A percentile compares a stretch with the other conserved stretches of the same genome.
These are phyloP conservation scores for Neodidymelliopsis sp. DNA, from an alignment of 2,329 filamentous ascomycete genomes.

Conservation along the genomic window DNA sequence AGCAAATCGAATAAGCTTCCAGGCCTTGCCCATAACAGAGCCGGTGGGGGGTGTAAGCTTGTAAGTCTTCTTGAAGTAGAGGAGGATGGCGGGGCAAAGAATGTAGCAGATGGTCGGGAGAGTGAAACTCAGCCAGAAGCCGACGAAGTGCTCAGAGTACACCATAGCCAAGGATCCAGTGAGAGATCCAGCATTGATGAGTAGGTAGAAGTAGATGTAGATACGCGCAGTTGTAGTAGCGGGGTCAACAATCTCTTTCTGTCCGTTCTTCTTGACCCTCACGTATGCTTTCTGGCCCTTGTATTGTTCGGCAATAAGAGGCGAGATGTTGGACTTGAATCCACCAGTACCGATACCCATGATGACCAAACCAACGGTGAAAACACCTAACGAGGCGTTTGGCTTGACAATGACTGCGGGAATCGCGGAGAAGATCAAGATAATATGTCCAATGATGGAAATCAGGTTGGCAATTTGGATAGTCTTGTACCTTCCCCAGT, in stretches of 20 bases:
- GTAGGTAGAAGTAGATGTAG: conserved; percentile 52
- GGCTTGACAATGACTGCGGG: conserved; percentile 59
- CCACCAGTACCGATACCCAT: conserved; percentile 73
- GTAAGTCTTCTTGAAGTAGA: conserved; percentile 71
- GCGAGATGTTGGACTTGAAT: conserved; percentile 71
- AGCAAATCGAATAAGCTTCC: conserved; percentile 64
- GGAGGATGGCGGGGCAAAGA: conserved; percentile 63
- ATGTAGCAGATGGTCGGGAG: conserved; percentile 72
- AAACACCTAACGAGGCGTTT: conserved; percentile 60
- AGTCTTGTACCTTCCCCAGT: conserved; percentile 67
- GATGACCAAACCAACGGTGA: conserved; percentile 65
- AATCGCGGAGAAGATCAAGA: conserved; percentile 64
- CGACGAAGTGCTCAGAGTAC: conserved; percentile 58
- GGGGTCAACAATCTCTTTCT: conserved; percentile 71
- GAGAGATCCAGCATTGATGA: conserved; percentile 50
- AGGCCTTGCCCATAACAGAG: conserved; percentile 73
- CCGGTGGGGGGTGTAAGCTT: conserved; percentile 71
- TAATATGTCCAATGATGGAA: conserved; percentile 64
- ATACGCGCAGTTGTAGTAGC: conserved; percentile 71
- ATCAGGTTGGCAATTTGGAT: conserved; percentile 64
- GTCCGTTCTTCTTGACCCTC: conserved; percentile 42
- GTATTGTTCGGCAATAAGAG: conserved; percentile 66
- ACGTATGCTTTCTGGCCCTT: conserved; percentile 41
- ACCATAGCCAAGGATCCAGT: conserved; percentile 48
- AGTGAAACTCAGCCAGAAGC: conserved; percentile 76